Conservation (phyloP, 73 alveolate species). For the Uronychia setigera region DNA sequence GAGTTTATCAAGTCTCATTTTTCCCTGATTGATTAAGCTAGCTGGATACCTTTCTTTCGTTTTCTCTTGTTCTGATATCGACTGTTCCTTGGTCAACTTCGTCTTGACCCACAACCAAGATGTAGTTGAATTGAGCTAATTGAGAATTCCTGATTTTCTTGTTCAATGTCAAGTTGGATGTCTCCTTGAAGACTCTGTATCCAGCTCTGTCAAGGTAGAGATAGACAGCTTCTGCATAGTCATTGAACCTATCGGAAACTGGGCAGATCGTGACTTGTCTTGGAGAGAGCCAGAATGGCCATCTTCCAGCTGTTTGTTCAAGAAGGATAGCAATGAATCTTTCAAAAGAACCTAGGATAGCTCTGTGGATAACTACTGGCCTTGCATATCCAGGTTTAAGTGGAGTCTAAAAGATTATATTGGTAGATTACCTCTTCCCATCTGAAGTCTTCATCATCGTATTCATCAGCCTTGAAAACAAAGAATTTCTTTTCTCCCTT, state of each 20-base stretch:
- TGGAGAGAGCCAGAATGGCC: constrained; percentile 99
- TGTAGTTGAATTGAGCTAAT: constrained; percentile 93
- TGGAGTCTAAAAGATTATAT: constrained; percentile 33
- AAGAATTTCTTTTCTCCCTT: not conserved
- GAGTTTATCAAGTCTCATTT: constrained; percentile 71
- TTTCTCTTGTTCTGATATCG: constrained; percentile 97
- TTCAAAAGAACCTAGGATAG: constrained; percentile 99
- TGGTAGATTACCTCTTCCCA: constrained; percentile 66
- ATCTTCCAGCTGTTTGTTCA: constrained; percentile 99
- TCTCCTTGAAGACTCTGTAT: constrained; percentile 87
- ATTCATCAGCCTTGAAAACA: constrained; percentile 55
- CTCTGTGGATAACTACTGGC: constrained; percentile 99
- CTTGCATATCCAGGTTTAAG: constrained; percentile 97
- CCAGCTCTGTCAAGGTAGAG: constrained; percentile 84
- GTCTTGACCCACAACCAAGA: constrained; percentile 98
- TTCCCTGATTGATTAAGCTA: constrained; percentile 63
- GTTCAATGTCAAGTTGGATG: constrained; percentile 85
- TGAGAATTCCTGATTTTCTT: constrained; percentile 98
- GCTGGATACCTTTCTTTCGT: constrained; percentile 44
- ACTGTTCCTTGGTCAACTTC: constrained; percentile 91
- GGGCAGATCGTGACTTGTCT: constrained; percentile 95
- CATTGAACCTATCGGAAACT: constrained; percentile 92
- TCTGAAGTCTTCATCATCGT: constrained; percentile 82
- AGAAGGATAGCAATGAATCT: constrained; percentile 96
- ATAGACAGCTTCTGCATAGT: constrained; percentile 87